Base-by-base conservation (phyloP, 148 eudicot genomes). In the Euryodendron excelsum region DNA sequence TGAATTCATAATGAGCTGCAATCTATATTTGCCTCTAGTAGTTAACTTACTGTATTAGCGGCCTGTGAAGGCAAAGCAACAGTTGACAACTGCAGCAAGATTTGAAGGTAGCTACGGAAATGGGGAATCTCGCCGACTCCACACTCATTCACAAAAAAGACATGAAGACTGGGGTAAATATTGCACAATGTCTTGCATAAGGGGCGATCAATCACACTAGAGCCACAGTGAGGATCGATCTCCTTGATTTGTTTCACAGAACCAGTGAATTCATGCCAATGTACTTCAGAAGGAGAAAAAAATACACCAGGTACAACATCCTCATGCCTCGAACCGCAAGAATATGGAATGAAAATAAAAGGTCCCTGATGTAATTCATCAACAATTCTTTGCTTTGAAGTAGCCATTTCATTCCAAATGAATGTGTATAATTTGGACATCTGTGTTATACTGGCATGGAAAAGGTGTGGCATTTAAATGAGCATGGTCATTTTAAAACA, bases 221-320 rank as follows among this genome's bases (percentile, higher is more conserved):
- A 44, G 63, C 37, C 80, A 70, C 39, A 28, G 44, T 66, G 85
- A 56, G 72, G 79, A 84, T 63, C 39, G 75, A 37, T 73, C 31
- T 83, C 72, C 82, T 84, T 83, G 50, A 77, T 83, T 80, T 68
- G 77, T 72, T 85, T 86, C 69, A 85, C 48, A 50, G 89, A 90
- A 86, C 91, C 93, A 59, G 91, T 89, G 30, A 80, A 76, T 82
- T 96, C 99, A 79, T 84, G 85, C 99, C 99, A 96, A 81, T 88
- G 89, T 27, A 93, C 99, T 59, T 91, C 94, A 65, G 76, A 82
- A 59, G 91, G 91, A 80, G 93, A 87, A 17, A 89, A 73, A 20
- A 96, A 81, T 41, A 62, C 73, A 79, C 99, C 99, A 79, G 87
- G 39, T 58, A 88, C 93, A 87, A 82, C 81, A 84, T 91, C 94